Percentiles rank a stretch among this genome's conserved stretches.
Evolutionary conservation across 2,329 filamentous ascomycete genomes (phyloP).

Genomic region (Sarocladium brachiariae): DNA sequence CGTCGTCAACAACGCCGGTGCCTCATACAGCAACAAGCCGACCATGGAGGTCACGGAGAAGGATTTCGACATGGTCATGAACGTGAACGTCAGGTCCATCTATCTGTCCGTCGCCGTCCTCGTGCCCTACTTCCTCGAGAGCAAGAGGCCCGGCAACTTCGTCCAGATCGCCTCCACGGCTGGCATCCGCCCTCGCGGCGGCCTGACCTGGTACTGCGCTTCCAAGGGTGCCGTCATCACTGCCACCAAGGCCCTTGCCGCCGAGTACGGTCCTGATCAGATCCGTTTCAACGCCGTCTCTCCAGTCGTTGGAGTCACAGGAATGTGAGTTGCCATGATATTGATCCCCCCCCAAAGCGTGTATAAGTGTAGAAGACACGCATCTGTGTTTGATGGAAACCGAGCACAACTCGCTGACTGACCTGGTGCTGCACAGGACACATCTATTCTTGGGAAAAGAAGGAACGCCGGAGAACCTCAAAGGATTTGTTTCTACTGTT

Average conservation of each 20-base stretch:
- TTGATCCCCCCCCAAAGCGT: no score
- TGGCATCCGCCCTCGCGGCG: slow-evolving; percentile 49
- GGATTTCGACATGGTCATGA: slow-evolving; percentile 61
- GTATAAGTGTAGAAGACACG: no score
- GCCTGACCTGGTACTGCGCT: slow-evolving; percentile 64
- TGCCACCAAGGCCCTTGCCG: slow-evolving; percentile 53
- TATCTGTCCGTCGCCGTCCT: slow-evolving; percentile 54
- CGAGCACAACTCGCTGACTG: no score
- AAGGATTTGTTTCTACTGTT: slow-evolving; percentile 45
- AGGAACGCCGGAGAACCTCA: slow-evolving; percentile 54
- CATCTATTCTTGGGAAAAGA: slow-evolving; percentile 52
- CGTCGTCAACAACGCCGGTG: slow-evolving; percentile 56
- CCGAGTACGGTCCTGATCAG: slow-evolving; percentile 64
- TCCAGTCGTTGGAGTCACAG: slow-evolving; percentile 60
- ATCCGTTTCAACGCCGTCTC: slow-evolving; percentile 69
- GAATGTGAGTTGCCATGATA: slow-evolving; percentile 43
- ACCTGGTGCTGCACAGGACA: slow-evolving; percentile 21
- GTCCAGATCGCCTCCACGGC: slow-evolving; percentile 62
- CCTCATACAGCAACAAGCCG: slow-evolving; percentile 53
- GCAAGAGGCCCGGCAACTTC: slow-evolving; percentile 48
- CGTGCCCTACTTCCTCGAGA: slow-evolving; percentile 52
- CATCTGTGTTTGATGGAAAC: no score
- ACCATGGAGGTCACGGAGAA: slow-evolving; percentile 57
- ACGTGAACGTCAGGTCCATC: slow-evolving; percentile 62
- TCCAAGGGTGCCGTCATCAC: slow-evolving; percentile 60